These are phyloP conservation scores for Phlebiopsis flavidoalba DNA, from an alignment of 768 basidiomycete genomes.

Conservation along the genomic window DNA sequence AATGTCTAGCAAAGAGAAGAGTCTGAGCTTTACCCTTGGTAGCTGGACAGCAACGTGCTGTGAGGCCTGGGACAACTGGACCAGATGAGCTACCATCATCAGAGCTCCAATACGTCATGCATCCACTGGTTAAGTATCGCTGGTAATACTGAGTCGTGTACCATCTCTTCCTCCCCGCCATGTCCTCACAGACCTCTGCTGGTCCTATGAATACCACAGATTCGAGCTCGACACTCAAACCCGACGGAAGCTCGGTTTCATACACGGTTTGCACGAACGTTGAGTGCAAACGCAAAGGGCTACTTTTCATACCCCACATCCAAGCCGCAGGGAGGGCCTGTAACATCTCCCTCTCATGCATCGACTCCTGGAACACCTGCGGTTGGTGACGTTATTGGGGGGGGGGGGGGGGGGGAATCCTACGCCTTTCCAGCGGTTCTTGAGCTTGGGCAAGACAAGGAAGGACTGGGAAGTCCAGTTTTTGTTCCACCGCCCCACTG, in stretches of 20 bases:
- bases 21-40: too few relatives aligned
- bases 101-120: constrained; percentile 1
- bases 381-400: neutral
- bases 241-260: neutral
- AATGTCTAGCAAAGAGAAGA: too few relatives aligned
- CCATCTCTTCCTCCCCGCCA: neutral
- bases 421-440: constrained; percentile 19
- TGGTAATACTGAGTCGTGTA: neutral
- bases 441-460: constrained; percentile 15
- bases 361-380: neutral
- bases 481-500: constrained; percentile 15
- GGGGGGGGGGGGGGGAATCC: too few relatives aligned
- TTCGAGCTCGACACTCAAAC: neutral
- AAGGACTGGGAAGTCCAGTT: constrained; percentile 12
- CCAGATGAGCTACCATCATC: neutral
- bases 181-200: neutral
- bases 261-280: neutral
- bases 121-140: neutral
- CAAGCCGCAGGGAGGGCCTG: neutral
- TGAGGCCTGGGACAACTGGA: too few relatives aligned
- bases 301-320: neutral
- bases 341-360: neutral
- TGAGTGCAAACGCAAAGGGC: neutral
- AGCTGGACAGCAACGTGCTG: too few relatives aligned
- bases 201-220: neutral